Conservation (phyloP, 352 stramenopile genomes). For the Globisporangium splendens region DNA sequence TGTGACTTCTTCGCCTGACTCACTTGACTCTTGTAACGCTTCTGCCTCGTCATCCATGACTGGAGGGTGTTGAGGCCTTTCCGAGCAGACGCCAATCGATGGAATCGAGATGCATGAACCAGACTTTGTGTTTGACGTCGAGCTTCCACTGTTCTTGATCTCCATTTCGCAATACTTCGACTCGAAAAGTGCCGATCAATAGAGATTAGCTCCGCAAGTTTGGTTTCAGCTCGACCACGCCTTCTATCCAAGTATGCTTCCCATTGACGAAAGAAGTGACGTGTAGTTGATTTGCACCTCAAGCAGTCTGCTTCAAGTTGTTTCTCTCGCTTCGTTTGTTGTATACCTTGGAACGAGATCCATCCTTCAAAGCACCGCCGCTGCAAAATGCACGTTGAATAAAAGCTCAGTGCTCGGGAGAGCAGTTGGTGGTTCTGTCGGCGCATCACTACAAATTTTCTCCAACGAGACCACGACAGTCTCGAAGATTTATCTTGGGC, state of each 20-base stretch:
- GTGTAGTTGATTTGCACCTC: background rate
- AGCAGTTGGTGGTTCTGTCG: constrained; percentile 22
- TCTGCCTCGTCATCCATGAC: constrained; percentile 17
- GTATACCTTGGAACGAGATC: background rate
- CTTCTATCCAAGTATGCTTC: background rate
- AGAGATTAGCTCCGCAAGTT: background rate
- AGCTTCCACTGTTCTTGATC: too few species aligned
- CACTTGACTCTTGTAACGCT: background rate
- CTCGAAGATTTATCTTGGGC: background rate
- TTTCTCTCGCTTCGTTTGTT: constrained; percentile 2
- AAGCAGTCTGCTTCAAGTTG: background rate
- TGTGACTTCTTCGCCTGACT: constrained; percentile 1
- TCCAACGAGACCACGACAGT: constrained; percentile 21
- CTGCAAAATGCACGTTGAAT: constrained; percentile 25
- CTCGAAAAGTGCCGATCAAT: background rate
- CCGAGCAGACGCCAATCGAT: background rate
- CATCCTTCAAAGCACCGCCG: constrained; percentile 14
- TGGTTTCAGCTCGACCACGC: background rate
- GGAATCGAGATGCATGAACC: background rate
- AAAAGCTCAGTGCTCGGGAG: constrained; percentile 25
- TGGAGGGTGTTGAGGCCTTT: constrained; percentile 4
- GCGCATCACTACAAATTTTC: constrained; percentile 14
- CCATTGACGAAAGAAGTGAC: constrained; percentile 3
- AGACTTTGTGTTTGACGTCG: background rate
- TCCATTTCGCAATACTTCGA: constrained; percentile 6